Conservation (phyloP, 805 yeast species). For the Torulaspora franciscae region DNA sequence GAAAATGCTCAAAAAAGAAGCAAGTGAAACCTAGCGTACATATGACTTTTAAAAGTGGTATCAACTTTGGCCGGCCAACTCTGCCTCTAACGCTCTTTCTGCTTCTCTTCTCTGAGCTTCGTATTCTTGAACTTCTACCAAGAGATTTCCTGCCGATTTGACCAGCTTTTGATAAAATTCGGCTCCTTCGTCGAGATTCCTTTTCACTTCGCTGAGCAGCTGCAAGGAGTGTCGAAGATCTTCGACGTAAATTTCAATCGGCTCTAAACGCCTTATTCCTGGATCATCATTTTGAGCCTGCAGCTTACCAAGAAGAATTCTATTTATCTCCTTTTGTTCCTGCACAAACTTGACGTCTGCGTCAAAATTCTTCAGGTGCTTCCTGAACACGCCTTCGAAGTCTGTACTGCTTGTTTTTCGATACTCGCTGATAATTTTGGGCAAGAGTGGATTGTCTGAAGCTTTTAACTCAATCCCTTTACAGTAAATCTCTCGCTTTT, state of each 20-base stretch:
- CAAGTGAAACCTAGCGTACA: not conserved
- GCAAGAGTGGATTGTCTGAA: constrained; percentile 45
- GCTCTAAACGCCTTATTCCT: constrained; percentile 16
- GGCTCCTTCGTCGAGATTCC: constrained; percentile 62
- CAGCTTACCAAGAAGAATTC: constrained; percentile 38
- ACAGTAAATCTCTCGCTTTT: constrained; percentile 32
- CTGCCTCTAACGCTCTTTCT: constrained; percentile 46
- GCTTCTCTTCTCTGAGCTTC: constrained; percentile 48
- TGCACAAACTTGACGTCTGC: constrained; percentile 47
- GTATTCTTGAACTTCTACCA: constrained; percentile 48
- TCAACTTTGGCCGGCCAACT: constrained; percentile 2
- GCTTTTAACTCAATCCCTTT: constrained; percentile 43
- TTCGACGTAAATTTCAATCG: constrained; percentile 23
- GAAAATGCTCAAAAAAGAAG: constrained; percentile 17
- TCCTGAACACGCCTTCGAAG: constrained; percentile 41
- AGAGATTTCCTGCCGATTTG: constrained; percentile 41
- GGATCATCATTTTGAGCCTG: constrained; percentile 22
- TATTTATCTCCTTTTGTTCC: constrained; percentile 38
- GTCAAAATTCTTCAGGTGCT: constrained; percentile 45
- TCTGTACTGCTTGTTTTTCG: constrained; percentile 33
- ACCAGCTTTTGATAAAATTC: constrained; percentile 64
- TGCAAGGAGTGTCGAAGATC: constrained; percentile 25
- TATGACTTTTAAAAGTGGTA: not conserved
- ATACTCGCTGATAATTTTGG: constrained; percentile 48
- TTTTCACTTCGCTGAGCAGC: constrained; percentile 49